These are phyloP conservation scores for Apiospora malaysiana DNA, from an alignment of 2,329 filamentous ascomycete species.

Conservation along the genomic window DNA sequence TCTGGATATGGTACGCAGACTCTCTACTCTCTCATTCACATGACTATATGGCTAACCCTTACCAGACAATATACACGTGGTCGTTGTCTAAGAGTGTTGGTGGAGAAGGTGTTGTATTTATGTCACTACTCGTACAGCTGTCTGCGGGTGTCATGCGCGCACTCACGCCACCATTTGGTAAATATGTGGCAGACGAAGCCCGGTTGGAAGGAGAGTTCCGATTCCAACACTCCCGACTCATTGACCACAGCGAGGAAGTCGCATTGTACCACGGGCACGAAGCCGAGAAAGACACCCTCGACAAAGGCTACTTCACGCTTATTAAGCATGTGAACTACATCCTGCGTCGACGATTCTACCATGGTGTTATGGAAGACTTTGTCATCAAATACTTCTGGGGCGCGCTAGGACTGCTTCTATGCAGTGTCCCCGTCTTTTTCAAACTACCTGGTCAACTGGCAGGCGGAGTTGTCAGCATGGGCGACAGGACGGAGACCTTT, in stretches of 20 bases:
- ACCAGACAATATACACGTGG: slow-evolving; percentile 85
- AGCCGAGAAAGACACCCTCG: slow-evolving; percentile 92
- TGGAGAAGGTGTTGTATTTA: slow-evolving; percentile 92
- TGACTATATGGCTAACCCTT: slow-evolving; percentile 32
- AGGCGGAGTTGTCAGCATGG: slow-evolving; percentile 63
- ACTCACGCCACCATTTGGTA: slow-evolving; percentile 93
- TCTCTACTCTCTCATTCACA: background rate
- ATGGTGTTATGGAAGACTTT: slow-evolving; percentile 99
- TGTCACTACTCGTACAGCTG: slow-evolving; percentile 91
- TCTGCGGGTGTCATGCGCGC: slow-evolving; percentile 93
- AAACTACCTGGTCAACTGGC: slow-evolving; percentile 75
- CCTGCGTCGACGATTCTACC: slow-evolving; percentile 86
- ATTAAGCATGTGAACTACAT: slow-evolving; percentile 99
- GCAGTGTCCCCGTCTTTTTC: slow-evolving; percentile 95
- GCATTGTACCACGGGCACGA: slow-evolving; percentile 91
- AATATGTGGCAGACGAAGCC: slow-evolving; percentile 96
- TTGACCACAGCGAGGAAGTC: slow-evolving; percentile 95
- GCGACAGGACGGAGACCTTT: slow-evolving; percentile 77
- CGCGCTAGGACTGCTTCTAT: slow-evolving; percentile 86
- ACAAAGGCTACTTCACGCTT: slow-evolving; percentile 98
- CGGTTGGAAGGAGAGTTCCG: slow-evolving; percentile 94
- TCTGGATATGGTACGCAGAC: slow-evolving; percentile 76
- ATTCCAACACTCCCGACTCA: slow-evolving; percentile 91
- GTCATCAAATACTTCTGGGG: slow-evolving; percentile 99
- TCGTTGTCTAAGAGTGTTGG: slow-evolving; percentile 94